Conservation (phyloP, 371 early-diverging fungal species). For the Haplosporangium sp. region DNA sequence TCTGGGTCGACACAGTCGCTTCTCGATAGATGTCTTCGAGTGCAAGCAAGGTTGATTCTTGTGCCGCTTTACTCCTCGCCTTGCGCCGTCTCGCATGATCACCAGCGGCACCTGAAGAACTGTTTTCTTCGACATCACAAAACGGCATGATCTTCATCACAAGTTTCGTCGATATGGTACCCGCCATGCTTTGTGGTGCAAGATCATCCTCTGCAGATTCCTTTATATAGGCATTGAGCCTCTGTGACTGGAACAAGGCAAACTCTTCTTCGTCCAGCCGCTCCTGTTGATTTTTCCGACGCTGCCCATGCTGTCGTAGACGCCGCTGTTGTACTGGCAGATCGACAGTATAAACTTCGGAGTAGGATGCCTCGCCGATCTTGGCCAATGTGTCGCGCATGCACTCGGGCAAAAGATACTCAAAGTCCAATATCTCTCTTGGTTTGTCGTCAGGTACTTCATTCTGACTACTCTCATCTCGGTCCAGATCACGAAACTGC, state of each 20-base stretch:
- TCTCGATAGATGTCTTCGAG: constrained; percentile 51
- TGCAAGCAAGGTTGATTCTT: constrained; percentile 13
- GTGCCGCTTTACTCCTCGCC: not conserved
- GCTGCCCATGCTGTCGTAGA: not conserved
- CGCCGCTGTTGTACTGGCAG: constrained; percentile 17
- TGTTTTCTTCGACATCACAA: not conserved
- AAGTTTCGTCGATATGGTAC: constrained; percentile 11
- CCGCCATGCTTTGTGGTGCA: not conserved
- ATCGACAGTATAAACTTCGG: constrained; percentile 50
- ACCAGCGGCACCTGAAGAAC: not conserved
- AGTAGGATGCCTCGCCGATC: constrained; percentile 53
- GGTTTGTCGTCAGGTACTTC: not conserved
- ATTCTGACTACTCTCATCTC: not conserved
- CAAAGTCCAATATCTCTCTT: constrained; percentile 28
- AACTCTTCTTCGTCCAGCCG: constrained; percentile 2
- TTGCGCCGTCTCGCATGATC: constrained; percentile 5
- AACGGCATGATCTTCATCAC: constrained; percentile 48
- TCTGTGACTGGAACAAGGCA: constrained; percentile 11
- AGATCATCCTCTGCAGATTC: constrained; percentile 33
- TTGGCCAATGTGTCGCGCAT: constrained; percentile 25
- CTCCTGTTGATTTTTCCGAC: not conserved
- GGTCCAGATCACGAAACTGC: constrained; percentile 18
- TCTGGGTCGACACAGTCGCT: constrained; percentile 38
- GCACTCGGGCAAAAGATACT: constrained; percentile 15
- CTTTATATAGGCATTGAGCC: constrained; percentile 27